A percentile compares a stretch with the other conserved stretches of the same genome.
Evolutionary conservation across 225 moss, liverwort and hornwort species (phyloP).

Genomic region (Pseudoscleropodium purum): DNA sequence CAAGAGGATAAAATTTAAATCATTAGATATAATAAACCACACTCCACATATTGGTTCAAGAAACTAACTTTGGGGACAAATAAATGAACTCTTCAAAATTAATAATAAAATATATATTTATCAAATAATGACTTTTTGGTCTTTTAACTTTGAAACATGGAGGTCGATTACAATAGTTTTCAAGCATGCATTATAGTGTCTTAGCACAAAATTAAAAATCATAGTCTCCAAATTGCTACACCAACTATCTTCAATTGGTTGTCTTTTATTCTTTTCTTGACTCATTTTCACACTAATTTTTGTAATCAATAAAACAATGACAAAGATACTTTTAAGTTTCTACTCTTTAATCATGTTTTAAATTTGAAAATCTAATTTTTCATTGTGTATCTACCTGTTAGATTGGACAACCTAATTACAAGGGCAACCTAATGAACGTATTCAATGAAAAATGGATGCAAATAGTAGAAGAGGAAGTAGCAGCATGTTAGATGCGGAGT

Average conservation of each 20-base stretch:
- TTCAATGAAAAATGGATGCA: not conserved
- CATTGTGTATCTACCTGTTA: too few relatives aligned
- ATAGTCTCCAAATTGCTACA: accelerated
- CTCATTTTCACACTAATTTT: not conserved
- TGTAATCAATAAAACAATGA: not conserved
- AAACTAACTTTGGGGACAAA: too few relatives aligned
- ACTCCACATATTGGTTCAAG: too few relatives aligned
- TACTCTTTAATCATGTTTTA: too few relatives aligned
- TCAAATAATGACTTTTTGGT: not conserved
- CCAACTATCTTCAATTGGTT: not conserved
- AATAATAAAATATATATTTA: too few relatives aligned
- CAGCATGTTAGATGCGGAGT: too few relatives aligned
- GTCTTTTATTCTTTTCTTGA: too few relatives aligned
- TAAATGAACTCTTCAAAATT: too few relatives aligned
- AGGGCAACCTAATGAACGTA: not conserved
- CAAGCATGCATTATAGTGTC: not conserved
- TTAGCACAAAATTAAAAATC: not conserved
- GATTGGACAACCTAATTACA: too few relatives aligned
- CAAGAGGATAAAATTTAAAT: too few relatives aligned
- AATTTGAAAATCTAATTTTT: not conserved
- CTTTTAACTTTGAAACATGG: not conserved
- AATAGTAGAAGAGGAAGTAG: not conserved
- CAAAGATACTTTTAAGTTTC: not conserved
- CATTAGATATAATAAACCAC: too few relatives aligned
- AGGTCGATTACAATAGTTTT: accelerated